Evolutionary conservation across 1,284 basidiomycete species (phyloP).

Genomic region (Ganoderma lucidum): DNA sequence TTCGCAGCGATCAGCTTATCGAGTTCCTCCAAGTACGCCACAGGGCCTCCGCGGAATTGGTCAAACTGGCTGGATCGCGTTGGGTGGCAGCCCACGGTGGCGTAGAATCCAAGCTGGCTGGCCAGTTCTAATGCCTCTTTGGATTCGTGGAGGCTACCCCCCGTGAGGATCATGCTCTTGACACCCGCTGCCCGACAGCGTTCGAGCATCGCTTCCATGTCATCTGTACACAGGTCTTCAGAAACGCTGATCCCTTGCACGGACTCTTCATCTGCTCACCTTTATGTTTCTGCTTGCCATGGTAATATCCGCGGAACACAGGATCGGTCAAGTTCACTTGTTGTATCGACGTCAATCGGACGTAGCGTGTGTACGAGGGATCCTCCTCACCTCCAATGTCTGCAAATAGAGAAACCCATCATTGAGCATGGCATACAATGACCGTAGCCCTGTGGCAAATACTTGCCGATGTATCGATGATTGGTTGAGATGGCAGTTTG

Average conservation of each 20-base stretch:
- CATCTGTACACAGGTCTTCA: constrained; percentile 55
- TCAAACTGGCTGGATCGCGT: constrained; percentile 86
- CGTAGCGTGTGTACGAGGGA: neutral
- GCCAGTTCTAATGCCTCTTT: constrained; percentile 70
- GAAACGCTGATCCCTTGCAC: neutral
- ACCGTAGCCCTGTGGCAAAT: neutral
- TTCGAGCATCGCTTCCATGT: constrained; percentile 68
- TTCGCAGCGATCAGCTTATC: constrained; percentile 65
- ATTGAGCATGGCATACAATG: neutral
- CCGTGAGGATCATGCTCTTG: constrained; percentile 83
- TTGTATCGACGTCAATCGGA: neutral
- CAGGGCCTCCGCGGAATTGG: constrained; percentile 62
- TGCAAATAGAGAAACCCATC: constrained; percentile 20
- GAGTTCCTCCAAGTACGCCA: constrained; percentile 71
- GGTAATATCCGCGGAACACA: constrained; percentile 64
- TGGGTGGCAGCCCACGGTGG: constrained; percentile 89
- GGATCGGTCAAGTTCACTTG: constrained; percentile 70
- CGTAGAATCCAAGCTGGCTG: constrained; percentile 66
- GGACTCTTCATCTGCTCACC: constrained; percentile 43
- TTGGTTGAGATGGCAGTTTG: constrained; percentile 30
- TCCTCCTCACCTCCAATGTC: constrained; percentile 54
- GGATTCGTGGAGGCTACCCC: constrained; percentile 78
- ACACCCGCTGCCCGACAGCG: constrained; percentile 75
- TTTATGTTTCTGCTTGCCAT: constrained; percentile 60
- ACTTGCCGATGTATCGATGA: constrained; percentile 50